Base-by-base conservation (phyloP, 1,139 yeast genomes). In the Geotrichum cucujoidarum region DNA sequence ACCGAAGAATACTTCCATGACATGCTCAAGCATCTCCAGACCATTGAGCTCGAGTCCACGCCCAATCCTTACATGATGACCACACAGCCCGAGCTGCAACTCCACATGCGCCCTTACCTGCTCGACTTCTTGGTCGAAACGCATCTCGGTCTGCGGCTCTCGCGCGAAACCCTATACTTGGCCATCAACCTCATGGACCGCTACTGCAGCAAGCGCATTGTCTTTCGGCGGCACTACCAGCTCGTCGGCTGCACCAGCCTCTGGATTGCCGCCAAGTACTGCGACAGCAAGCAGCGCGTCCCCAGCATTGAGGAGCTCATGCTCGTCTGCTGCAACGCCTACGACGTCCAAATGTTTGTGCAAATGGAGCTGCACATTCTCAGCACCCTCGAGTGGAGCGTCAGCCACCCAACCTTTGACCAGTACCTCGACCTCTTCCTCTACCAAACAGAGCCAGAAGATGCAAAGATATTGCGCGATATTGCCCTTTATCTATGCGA, bases 341-440 rank as follows among this genome's bases (percentile, higher is more conserved):
- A 88, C 64, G 95, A 88, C 56, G 84, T 81, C 56, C 83, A 83
- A 53, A 88, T 90, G 95, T 89, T 92, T 68, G 75, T 83, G 39
- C 97, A 90, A 66, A 92, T 92, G 97, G 97, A 92, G 68, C 78
- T 80, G 67, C 97, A 92, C 66, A 83, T 92, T 37, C 72, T 92
- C 48, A 71, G 80, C 48, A 89, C 97, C 1, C 71, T 92, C 49
- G 86, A 86, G 47, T 92, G 98, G 98, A 72, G 76, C 13, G 65
- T 87, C 44, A 78, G 81, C 40, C 81, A 77, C 48, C 83, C 86
- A 2, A 71, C 74, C 17, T 54, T 63, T 29, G 68, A 63, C 42
- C 55, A 62, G 50, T 60, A 60, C 55, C 57, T 66, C 46, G 71
- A 68, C 51, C 51, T 58, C 53, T 52, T 45, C 55, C 27, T 57